Percentiles rank a stretch among this genome's conserved stretches.
phyloP scores from a whole-genome alignment of 2,329 filamentous ascomycete species.

The Stachybotrys elegans region DNA sequence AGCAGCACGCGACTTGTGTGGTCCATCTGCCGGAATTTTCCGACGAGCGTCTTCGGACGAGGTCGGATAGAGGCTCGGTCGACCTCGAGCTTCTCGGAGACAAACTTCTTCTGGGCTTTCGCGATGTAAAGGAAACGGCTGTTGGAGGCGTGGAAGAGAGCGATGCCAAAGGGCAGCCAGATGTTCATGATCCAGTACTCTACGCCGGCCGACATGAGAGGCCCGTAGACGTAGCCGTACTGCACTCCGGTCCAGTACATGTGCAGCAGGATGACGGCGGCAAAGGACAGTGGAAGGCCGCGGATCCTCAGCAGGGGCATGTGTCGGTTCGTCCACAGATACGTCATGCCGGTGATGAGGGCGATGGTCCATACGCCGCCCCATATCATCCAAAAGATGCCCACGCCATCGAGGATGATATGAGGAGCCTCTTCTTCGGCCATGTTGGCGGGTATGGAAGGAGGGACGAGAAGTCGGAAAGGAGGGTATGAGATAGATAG shows the following conservation, averaged over 20 bases:
- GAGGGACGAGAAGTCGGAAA: too few relatives aligned
- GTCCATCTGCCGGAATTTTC: conserved; percentile 27
- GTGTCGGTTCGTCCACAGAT: conserved; percentile 28
- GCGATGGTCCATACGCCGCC: neutral
- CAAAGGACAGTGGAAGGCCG: conserved; percentile 33
- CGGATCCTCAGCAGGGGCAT: conserved; percentile 33
- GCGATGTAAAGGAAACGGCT: conserved; percentile 54
- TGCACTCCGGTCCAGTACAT: conserved; percentile 35
- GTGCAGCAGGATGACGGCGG: conserved; percentile 33
- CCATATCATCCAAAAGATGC: conserved; percentile 1
- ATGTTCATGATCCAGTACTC: conserved; percentile 64
- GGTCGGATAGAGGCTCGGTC: neutral
- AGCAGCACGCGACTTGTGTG: conserved; percentile 40
- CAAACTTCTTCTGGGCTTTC: conserved; percentile 37
- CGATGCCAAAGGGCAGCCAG: conserved; percentile 59
- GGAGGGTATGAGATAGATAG: too few relatives aligned
- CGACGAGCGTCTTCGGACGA: conserved; percentile 14
- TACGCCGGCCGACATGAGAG: conserved; percentile 37
- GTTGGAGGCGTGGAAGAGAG: conserved; percentile 60
- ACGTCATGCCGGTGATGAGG: conserved; percentile 27
- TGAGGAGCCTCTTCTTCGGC: neutral
- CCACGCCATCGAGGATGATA: neutral
- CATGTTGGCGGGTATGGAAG: too few relatives aligned
- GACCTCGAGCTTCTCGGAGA: conserved; percentile 4
- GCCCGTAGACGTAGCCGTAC: conserved; percentile 29